These are phyloP conservation scores for Silene uniflora DNA, from an alignment of 148 eudicot species.

Conservation along the genomic window DNA sequence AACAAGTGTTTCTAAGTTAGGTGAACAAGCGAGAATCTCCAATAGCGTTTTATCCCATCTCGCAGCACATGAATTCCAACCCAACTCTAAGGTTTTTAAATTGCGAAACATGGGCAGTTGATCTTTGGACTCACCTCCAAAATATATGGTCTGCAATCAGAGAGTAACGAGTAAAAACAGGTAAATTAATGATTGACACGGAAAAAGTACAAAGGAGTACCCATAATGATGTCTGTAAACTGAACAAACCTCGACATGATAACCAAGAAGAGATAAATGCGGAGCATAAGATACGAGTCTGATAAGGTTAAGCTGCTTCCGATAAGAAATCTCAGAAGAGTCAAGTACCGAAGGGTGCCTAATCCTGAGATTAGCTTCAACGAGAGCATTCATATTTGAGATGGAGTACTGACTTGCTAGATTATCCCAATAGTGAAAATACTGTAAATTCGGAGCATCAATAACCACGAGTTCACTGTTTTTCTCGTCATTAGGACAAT, in stretches of 20 bases:
- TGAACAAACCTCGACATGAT: background rate
- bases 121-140: background rate
- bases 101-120: background rate
- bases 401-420: background rate
- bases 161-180: background rate
- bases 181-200: too few relatives aligned
- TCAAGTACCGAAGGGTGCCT: too few relatives aligned
- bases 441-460: too few relatives aligned
- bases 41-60: background rate
- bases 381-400: slow-evolving; percentile 9
- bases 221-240: background rate
- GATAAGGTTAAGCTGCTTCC: slow-evolving; percentile 7
- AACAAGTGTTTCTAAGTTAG: background rate
- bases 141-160: background rate
- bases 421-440: background rate
- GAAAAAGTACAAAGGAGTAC: background rate
- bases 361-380: background rate
- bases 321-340: background rate
- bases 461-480: slow-evolving; percentile 5
- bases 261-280: background rate
- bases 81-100: background rate
- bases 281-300: slow-evolving; percentile 1
- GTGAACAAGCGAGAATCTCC: background rate
- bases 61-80: background rate
- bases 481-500: too few relatives aligned